Conservation (phyloP, 257 asterid species). For the Apocynum venetum region DNA sequence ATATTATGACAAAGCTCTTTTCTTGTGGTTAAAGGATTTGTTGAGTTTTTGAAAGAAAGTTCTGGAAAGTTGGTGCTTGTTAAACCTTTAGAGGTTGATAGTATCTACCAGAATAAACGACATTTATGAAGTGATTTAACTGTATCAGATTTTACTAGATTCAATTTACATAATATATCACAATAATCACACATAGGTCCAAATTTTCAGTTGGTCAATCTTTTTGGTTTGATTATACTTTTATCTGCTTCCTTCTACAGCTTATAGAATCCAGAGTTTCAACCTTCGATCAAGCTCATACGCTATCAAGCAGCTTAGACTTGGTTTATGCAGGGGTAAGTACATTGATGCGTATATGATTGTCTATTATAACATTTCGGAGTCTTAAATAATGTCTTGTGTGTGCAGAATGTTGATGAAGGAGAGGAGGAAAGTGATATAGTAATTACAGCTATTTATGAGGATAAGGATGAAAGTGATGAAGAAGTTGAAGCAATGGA, state of each 20-base stretch:
- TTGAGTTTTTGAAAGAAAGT: background rate
- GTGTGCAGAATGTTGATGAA: conserved; percentile 50
- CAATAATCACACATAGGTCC: background rate
- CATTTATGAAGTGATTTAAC: background rate
- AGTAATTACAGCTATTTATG: conserved; percentile 51
- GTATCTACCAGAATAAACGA: too few species aligned
- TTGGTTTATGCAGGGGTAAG: conserved; percentile 77
- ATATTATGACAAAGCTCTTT: background rate
- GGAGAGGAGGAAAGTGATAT: conserved; percentile 46
- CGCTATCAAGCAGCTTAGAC: conserved; percentile 66
- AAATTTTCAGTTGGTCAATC: background rate
- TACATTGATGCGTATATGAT: background rate
- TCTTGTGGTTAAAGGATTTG: too few species aligned
- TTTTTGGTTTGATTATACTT: background rate
- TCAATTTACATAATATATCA: background rate
- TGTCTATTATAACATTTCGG: background rate
- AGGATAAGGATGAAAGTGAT: conserved; percentile 58
- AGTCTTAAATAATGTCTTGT: background rate
- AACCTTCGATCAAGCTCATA: conserved; percentile 48
- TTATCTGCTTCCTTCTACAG: conserved; percentile 35
- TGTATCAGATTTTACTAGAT: background rate
- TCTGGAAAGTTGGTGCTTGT: too few species aligned
- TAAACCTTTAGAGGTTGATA: background rate
- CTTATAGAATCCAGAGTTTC: conserved; percentile 88
- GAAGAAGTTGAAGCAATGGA: conserved; percentile 68